A percentile compares a stretch with the other conserved stretches of the same genome.
Conservation (phyloP, 768 basidiomycete species). For the Calocera viscosa region DNA sequence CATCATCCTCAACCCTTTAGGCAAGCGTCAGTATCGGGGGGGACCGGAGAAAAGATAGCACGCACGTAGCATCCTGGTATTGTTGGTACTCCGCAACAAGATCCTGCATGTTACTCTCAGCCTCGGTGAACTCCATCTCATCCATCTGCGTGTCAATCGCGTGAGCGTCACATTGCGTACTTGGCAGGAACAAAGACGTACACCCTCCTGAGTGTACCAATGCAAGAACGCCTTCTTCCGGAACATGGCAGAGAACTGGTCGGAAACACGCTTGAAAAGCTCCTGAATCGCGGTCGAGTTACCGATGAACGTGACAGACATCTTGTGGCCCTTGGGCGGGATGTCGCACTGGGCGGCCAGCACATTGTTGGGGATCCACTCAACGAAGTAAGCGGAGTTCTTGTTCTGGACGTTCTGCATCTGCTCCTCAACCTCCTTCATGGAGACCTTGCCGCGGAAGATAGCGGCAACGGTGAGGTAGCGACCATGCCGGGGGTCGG, state of each 20-base stretch:
- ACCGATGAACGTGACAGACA: conserved; percentile 95
- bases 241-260: conserved; percentile 99
- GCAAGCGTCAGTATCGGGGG: not conserved
- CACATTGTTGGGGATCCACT: conserved; percentile 99
- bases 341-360: conserved; percentile 98
- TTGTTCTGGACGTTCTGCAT: conserved; percentile 97
- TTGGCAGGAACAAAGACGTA: conserved; percentile 39
- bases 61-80: conserved; percentile 87
- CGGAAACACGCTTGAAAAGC: conserved; percentile 95
- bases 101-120: conserved; percentile 99
- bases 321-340: conserved; percentile 86
- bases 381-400: conserved; percentile 96
- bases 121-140: conserved; percentile 70
- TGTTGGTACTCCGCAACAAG: conserved; percentile 96
- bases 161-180: conserved; percentile 8
- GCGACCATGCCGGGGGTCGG: conserved; percentile 90
- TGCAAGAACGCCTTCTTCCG: conserved; percentile 91
- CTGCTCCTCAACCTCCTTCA: conserved; percentile 99
- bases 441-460: conserved; percentile 99
- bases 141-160: conserved; percentile 7
- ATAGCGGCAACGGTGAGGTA: conserved; percentile 96
- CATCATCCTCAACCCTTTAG: conserved; percentile 69
- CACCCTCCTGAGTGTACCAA: conserved; percentile 99
- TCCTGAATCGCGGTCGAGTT: conserved; percentile 97
- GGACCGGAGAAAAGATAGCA: conserved; percentile 19